Conservation (phyloP, 345 rosid species). For the Turnera subulata region DNA sequence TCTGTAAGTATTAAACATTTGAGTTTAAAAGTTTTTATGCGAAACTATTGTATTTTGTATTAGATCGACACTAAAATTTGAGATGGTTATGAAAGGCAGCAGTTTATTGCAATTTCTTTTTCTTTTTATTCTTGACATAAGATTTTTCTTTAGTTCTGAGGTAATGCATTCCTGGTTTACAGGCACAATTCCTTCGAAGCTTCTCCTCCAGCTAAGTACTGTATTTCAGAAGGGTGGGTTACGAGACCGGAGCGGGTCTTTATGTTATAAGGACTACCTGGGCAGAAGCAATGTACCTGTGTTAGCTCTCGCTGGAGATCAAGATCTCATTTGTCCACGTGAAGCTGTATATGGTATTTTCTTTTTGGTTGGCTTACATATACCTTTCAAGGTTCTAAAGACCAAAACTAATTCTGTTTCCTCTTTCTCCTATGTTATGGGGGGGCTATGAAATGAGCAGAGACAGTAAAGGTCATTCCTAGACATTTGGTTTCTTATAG, state of each 20-base stretch:
- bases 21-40: neutral
- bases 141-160: no score
- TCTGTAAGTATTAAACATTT: conserved; percentile 32
- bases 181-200: conserved; percentile 75
- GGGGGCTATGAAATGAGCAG: conserved; percentile 36
- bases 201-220: conserved; percentile 65
- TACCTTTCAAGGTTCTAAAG: neutral
- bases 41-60: no score
- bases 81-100: no score
- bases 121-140: no score
- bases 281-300: conserved; percentile 65
- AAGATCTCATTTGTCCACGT: conserved; percentile 74
- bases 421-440: neutral
- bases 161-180: conserved; percentile 4
- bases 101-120: no score
- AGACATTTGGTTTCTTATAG: conserved; percentile 50
- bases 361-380: neutral
- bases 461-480: conserved; percentile 69
- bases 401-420: neutral
- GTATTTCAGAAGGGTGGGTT: conserved; percentile 61
- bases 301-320: conserved; percentile 79
- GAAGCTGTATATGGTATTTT: conserved; percentile 75
- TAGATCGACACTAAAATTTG: no score
- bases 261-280: conserved; percentile 67
- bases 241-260: conserved; percentile 49